phyloP scores from a whole-genome alignment of 2,329 filamentous ascomycete species.

The Pyrenophora seminiperda region DNA sequence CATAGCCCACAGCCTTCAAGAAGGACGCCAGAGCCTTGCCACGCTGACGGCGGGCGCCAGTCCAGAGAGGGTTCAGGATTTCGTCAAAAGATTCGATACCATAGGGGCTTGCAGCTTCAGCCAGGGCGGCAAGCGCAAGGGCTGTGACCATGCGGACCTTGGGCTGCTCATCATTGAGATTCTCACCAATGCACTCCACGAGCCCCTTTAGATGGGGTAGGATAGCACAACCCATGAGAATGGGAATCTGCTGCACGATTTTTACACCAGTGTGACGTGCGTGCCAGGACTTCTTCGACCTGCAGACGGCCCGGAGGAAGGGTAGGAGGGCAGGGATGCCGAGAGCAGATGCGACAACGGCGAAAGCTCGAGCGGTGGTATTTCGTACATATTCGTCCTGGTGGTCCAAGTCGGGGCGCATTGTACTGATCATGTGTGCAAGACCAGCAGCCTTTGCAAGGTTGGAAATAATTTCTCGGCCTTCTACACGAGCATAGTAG shows the following conservation, averaged over 20 bases:
- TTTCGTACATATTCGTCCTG: conserved; percentile 98
- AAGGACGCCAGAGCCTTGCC: conserved; percentile 96
- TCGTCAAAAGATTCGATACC: conserved; percentile 99
- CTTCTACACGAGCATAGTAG: conserved; percentile 97
- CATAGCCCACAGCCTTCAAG: conserved; percentile 95
- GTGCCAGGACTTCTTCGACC: conserved; percentile 99
- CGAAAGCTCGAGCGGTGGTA: conserved; percentile 94
- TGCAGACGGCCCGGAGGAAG: conserved; percentile 92
- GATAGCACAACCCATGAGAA: conserved; percentile 97
- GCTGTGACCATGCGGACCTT: conserved; percentile 97
- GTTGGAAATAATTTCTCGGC: conserved; percentile 98
- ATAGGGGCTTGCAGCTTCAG: conserved; percentile 95
- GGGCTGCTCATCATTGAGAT: conserved; percentile 95
- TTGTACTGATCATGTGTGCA: conserved; percentile 98
- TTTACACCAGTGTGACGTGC: conserved; percentile 97
- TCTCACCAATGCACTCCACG: conserved; percentile 94
- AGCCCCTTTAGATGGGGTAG: conserved; percentile 93
- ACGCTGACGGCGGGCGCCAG: conserved; percentile 90
- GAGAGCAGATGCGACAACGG: conserved; percentile 92
- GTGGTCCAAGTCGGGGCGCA: conserved; percentile 98
- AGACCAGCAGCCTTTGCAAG: conserved; percentile 94
- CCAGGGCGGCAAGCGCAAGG: conserved; percentile 90
- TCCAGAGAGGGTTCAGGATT: conserved; percentile 96
- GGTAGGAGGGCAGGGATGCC: conserved; percentile 94
- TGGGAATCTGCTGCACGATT: conserved; percentile 98